A percentile compares a stretch with the other conserved stretches of the same genome.
phyloP scores from a whole-genome alignment of 1,284 basidiomycete species.

The Heterobasidion parviporum region DNA sequence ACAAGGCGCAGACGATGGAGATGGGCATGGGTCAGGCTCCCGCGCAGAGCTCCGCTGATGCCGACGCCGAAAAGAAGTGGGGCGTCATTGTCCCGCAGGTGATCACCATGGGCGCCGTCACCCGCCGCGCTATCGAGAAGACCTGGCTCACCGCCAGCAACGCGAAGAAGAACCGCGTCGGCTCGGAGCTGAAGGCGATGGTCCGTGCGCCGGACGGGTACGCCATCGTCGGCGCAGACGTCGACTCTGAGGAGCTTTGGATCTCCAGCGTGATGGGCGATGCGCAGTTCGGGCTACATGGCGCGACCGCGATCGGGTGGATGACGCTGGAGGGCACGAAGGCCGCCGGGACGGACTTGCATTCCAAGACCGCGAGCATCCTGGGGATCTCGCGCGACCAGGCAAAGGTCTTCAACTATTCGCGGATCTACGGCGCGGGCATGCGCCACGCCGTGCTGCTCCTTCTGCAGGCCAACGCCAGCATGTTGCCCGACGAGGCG shows the following conservation, averaged over 20 bases:
- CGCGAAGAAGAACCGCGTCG: slow-evolving; percentile 94
- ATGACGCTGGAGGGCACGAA: slow-evolving; percentile 99
- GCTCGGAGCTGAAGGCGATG: slow-evolving; percentile 97
- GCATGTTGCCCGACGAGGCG: slow-evolving; percentile 74
- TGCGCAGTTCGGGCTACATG: slow-evolving; percentile 95
- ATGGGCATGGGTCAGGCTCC: slow-evolving; percentile 32
- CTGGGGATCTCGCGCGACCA: slow-evolving; percentile 91
- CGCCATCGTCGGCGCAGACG: slow-evolving; percentile 94
- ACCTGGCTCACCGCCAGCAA: slow-evolving; percentile 99
- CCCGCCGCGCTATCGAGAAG: slow-evolving; percentile 93
- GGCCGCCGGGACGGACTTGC: slow-evolving; percentile 89
- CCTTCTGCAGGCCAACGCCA: slow-evolving; percentile 80
- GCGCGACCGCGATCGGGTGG: slow-evolving; percentile 97
- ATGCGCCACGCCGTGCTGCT: slow-evolving; percentile 91
- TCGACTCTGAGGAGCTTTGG: slow-evolving; percentile 99
- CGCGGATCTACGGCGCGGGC: slow-evolving; percentile 96
- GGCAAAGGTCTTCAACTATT: slow-evolving; percentile 99
- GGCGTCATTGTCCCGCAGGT: slow-evolving; percentile 96
- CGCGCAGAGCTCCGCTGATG: slow-evolving; percentile 14
- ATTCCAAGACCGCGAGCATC: slow-evolving; percentile 95
- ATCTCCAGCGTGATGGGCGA: slow-evolving; percentile 99
- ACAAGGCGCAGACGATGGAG: slow-evolving; percentile 34
- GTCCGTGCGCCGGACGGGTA: slow-evolving; percentile 91
- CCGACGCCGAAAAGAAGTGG: slow-evolving; percentile 41
- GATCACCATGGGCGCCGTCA: slow-evolving; percentile 98